Conservation (phyloP, 2,329 filamentous ascomycete species). For the Thielaviopsis ethacetica region DNA sequence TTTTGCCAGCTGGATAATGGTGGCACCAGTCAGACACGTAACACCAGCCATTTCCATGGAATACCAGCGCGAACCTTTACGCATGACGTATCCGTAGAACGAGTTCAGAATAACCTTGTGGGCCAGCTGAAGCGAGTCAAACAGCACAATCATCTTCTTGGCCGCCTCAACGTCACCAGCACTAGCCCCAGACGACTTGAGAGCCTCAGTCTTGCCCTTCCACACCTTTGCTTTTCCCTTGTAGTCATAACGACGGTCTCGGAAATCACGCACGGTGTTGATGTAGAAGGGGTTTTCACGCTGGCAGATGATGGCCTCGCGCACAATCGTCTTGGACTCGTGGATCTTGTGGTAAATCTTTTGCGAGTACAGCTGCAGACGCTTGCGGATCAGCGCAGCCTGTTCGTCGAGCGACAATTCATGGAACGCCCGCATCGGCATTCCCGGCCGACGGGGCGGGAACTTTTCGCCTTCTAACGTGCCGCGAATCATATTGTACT, state of each 20-base stretch:
- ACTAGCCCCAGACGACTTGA: conserved; percentile 69
- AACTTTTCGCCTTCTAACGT: conserved; percentile 86
- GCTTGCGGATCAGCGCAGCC: conserved; percentile 62
- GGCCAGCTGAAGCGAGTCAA: conserved; percentile 86
- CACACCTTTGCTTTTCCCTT: conserved; percentile 96
- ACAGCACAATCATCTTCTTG: conserved; percentile 97
- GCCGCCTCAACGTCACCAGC: conserved; percentile 70
- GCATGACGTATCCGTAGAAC: conserved; percentile 98
- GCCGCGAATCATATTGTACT: conserved; percentile 97
- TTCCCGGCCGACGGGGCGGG: conserved; percentile 58
- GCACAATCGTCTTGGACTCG: conserved; percentile 78
- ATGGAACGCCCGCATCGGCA: conserved; percentile 57
- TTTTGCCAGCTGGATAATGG: conserved; percentile 91
- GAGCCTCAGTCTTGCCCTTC: conserved; percentile 85
- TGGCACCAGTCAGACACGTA: conserved; percentile 88
- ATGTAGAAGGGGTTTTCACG: conserved; percentile 98
- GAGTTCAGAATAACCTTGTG: conserved; percentile 99
- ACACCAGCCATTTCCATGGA: conserved; percentile 99
- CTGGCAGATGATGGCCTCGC: conserved; percentile 96
- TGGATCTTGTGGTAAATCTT: conserved; percentile 99
- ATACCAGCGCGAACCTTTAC: conserved; percentile 97
- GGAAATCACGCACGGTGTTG: conserved; percentile 86
- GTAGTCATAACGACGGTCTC: conserved; percentile 95
- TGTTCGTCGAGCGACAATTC: conserved; percentile 74
- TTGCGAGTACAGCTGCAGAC: conserved; percentile 82